Percentiles rank a stretch among this genome's conserved stretches.
Conservation (phyloP, 2,329 filamentous ascomycete genomes). For the Bipolaris zeicola region DNA sequence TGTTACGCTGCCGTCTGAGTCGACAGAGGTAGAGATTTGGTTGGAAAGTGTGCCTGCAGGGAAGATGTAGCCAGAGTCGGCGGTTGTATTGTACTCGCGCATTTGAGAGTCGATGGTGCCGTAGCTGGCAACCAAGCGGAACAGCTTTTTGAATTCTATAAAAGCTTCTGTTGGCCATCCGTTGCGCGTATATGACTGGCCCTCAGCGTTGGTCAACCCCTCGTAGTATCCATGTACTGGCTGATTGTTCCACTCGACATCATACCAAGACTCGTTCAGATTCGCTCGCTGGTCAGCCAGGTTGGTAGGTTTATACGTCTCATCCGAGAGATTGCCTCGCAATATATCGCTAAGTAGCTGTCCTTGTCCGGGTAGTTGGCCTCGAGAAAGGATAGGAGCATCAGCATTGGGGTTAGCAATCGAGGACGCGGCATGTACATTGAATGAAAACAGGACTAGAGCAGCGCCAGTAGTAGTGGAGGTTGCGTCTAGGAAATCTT, state of each 20-base stretch:
- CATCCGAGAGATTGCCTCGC: conserved; percentile 54
- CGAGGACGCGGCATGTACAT: conserved; percentile 62
- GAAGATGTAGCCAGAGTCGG: conserved; percentile 61
- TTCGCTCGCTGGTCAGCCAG: conserved; percentile 60
- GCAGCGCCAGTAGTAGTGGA: conserved; percentile 61
- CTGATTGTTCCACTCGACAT: conserved; percentile 45
- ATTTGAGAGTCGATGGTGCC: conserved; percentile 64
- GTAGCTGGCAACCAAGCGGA: conserved; percentile 61
- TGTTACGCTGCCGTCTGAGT: conserved; percentile 50
- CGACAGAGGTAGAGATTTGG: conserved; percentile 37
- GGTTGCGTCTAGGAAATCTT: conserved; percentile 60
- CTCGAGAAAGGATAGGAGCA: conserved; percentile 49
- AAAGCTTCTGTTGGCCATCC: conserved; percentile 69
- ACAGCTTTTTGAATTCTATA: conserved; percentile 60
- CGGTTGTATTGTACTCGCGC: conserved; percentile 58
- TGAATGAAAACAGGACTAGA: conserved; percentile 60
- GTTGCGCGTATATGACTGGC: conserved; percentile 56
- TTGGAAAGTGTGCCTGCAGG: conserved; percentile 51
- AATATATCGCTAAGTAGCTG: conserved; percentile 57
- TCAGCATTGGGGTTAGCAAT: conserved; percentile 47
- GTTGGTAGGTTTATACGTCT: conserved; percentile 60
- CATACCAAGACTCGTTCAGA: conserved; percentile 65
- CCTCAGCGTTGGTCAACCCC: conserved; percentile 44
- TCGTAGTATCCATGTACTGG: conserved; percentile 61
- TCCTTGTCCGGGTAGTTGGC: conserved; percentile 52